Evolutionary conservation across 2,329 filamentous ascomycete species (phyloP), one percentile per base, ranked within the genome.

Genomic region (Pseudocercospora eumusae): DNA sequence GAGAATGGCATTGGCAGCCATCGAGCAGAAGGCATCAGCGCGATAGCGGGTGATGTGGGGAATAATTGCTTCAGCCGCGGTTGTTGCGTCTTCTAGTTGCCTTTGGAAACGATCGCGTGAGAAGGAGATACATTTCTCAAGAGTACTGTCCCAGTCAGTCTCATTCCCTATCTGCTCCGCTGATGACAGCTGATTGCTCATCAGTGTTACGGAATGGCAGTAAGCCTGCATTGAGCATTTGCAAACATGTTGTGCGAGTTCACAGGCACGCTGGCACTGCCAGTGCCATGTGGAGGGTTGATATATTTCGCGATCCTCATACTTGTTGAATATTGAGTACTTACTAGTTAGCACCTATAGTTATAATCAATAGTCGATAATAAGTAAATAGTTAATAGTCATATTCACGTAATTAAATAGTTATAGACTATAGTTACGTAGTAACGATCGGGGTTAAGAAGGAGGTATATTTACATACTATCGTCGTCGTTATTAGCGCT

Each of bases 1-100:
- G 23, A 55, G 52, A 13, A 55, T 25, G n/a, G 42, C 42, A 21
- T 45, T 45, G 42, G 42, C 42, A 21, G 42, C 42, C 42, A 45
- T 45, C 20, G 42, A 45, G 42, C 42, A 45, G 42, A n/a, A 45
- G 42, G n/a, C 42, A 21, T 45, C 42, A 6, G 20, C 42, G 20
- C 42, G 42, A 13, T 45, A 45, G 8, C 20, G 20, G 7, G 42
- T 52, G 18, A 52, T 52, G 3, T 52, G 21, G 15, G 49, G 49
- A 11, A 52, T 52, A 11, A 1, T 45, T 45, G n/a, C 20, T 18
- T 21, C n/a, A 13, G 31, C 11, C 13, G 42, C n/a, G 18, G 13
- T 21, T 10, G 42, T 45, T 8, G 40, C 5, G 5, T 18, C 42
- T 20, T 45, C n/a, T 4, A 45, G 20, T 45, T 45, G 42, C n/a